Percentiles rank a stretch among this genome's conserved stretches.
Conservation (phyloP, 176 grass and related monocot genomes). For the barley (Hordeum vulgare) region MorexV3_pseudomolecules_assembly NC_058519.1:587174705-587175204, state of each 20-base stretch:
- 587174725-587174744: neutral
- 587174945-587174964: neutral
- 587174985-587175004: neutral
- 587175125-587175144: neutral
- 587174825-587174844: neutral
- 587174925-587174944: neutral
- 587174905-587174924: neutral
- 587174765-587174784: neutral
- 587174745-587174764: neutral
- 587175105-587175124: neutral
- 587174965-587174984: neutral
- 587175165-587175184: neutral
- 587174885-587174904: neutral
- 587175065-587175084: no score
- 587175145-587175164: neutral
- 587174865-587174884: no score
- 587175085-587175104: no score
- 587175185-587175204: neutral
- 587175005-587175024: no score
- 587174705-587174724: neutral
- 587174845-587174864: neutral
- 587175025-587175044: no score
- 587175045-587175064: no score
- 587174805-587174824: neutral
- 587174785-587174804: neutral